Base-by-base conservation (phyloP, 1,284 basidiomycete species). In the Acaromyces ingoldii region DNA sequence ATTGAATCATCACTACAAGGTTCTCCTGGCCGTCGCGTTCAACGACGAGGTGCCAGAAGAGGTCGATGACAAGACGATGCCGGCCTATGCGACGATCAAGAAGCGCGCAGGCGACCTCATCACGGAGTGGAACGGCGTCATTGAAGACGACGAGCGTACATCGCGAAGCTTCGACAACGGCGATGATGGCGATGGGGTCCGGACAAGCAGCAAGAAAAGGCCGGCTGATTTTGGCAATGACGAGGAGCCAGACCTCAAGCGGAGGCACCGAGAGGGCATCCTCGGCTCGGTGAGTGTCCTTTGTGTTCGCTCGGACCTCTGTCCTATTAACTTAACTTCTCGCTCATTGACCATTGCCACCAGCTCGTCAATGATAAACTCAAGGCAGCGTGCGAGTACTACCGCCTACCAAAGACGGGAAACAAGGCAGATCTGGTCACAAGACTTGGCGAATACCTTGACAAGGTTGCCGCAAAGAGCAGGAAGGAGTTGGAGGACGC, bases 11-110 rank as follows among this genome's bases (percentile, higher is more conserved):
- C 90, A 95, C 74, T 91, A 93, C 73, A 85, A 84, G 7, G 88
- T 91, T 69, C 82, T 96, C 3, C 86, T 95, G 78, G 89, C 91
- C 13, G 85, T 84, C 47, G 92, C 92, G 0, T 93, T 96, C 76
- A 85, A 87, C 47, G 88, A 92, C 72, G 40, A 58, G 5, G 30
- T 65, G 68, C 79, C 82, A 1, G 82, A 84, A 47, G 76, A 80
- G 3, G 87, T 90, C 59, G 83, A 85, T 61, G 91, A 97, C 74
- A 77, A 85, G 57, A 90, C 91, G 0, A 71, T 83, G 53, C 91
- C 92, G 1, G 86, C 87, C 64, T 80, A 85, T 46, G 82, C 83
- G 38, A 81, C 82, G 66, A 90, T 95, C 58, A 86, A 89, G 67
- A 85, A 87, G 87, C 82, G 86, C 25, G 87, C 86, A 0, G 89